A percentile compares a stretch with the other conserved stretches of the same genome.
phyloP scores from a whole-genome alignment of 2,329 filamentous ascomycete genomes.

The Dryadomyces quercus-mongolicae region DNA sequence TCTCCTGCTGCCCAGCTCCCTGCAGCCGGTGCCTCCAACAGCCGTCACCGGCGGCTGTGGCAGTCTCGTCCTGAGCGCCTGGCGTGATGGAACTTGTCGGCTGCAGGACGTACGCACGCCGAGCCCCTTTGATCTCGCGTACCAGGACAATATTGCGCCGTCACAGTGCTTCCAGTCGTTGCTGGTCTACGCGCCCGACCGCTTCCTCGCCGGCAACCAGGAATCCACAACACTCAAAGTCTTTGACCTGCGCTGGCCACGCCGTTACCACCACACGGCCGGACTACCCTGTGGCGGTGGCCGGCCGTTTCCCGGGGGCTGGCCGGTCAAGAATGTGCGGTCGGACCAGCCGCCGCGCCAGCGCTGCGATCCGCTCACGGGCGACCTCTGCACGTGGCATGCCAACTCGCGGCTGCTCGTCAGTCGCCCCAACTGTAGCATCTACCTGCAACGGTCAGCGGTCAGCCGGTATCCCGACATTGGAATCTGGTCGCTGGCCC shows the following conservation, averaged over 20 bases:
- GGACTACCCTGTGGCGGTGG: constrained; percentile 30
- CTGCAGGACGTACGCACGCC: constrained; percentile 39
- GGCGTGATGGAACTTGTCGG: constrained; percentile 39
- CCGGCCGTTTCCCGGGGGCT: constrained; percentile 21
- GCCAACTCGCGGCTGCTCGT: constrained; percentile 26
- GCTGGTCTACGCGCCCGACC: constrained; percentile 35
- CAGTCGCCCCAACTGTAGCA: constrained; percentile 36
- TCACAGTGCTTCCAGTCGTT: constrained; percentile 32
- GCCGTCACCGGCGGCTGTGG: constrained; percentile 19
- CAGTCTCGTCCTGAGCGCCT: constrained; percentile 33
- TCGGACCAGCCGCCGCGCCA: neutral
- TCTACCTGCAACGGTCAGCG: constrained; percentile 27
- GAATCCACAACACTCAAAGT: constrained; percentile 31
- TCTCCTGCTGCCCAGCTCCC: constrained; percentile 23
- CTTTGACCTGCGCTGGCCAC: constrained; percentile 42
- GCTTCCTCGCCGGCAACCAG: constrained; percentile 38
- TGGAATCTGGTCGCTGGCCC: constrained; percentile 33
- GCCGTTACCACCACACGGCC: constrained; percentile 34
- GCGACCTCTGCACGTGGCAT: constrained; percentile 34
- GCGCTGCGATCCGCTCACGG: constrained; percentile 23
- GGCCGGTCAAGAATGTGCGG: neutral
- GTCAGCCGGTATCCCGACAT: constrained; percentile 10
- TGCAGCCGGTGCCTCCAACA: constrained; percentile 29
- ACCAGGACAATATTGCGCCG: constrained; percentile 37
- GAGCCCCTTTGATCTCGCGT: constrained; percentile 32